Percentiles rank a stretch among this genome's conserved stretches.
Evolutionary conservation across 2,329 filamentous ascomycete species (phyloP).

Genomic region (Aspergillus japonicus): DNA sequence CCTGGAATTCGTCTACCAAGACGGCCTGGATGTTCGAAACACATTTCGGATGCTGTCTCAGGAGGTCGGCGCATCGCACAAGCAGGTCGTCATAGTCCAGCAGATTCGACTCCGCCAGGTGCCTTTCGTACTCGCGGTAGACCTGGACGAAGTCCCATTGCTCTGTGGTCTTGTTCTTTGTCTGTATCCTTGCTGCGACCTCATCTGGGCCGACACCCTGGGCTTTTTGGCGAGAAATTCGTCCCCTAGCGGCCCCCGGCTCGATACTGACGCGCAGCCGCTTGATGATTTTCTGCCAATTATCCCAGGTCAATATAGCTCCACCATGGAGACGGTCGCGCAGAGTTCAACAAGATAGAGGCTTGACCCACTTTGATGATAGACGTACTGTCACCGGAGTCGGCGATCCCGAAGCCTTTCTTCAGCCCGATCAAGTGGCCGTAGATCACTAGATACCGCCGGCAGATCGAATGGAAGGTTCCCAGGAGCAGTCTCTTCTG

Average conservation of each 20-base stretch:
- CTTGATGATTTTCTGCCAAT: constrained; percentile 67
- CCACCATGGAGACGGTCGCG: neutral
- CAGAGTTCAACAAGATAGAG: neutral
- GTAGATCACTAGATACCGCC: constrained; percentile 79
- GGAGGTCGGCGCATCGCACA: constrained; percentile 75
- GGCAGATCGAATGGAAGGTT: constrained; percentile 91
- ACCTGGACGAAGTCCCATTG: constrained; percentile 65
- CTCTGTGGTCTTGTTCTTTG: constrained; percentile 46
- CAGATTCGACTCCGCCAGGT: constrained; percentile 72
- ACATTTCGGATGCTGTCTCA: constrained; percentile 71
- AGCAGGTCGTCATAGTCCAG: constrained; percentile 95
- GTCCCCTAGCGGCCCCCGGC: constrained; percentile 65
- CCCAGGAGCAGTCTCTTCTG: constrained; percentile 79
- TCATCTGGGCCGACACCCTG: constrained; percentile 51
- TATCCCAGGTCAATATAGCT: constrained; percentile 11
- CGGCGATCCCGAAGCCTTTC: constrained; percentile 86
- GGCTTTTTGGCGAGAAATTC: constrained; percentile 68
- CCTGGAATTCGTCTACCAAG: constrained; percentile 95
- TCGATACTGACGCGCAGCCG: constrained; percentile 68
- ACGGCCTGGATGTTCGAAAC: constrained; percentile 88
- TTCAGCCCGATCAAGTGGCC: constrained; percentile 79
- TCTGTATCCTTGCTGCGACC: constrained; percentile 38
- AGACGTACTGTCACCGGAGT: constrained; percentile 73
- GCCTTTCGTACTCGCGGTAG: constrained; percentile 74
- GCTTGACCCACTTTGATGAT: constrained; percentile 62